A percentile compares a stretch with the other conserved stretches of the same genome.
phyloP scores from a whole-genome alignment of 2,329 filamentous ascomycete genomes.

The Daldinia sp. region DNA sequence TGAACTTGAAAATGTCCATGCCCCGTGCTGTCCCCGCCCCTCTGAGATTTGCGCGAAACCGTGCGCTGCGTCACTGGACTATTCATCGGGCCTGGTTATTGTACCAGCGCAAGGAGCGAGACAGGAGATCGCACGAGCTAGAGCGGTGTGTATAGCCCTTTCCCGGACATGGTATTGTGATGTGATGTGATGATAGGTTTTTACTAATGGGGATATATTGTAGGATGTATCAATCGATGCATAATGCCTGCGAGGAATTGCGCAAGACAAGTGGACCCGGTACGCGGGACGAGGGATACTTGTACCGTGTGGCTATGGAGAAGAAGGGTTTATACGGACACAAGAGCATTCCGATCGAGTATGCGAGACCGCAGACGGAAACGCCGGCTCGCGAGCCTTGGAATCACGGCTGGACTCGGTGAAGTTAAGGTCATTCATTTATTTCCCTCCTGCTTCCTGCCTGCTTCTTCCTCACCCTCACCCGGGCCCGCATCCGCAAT shows the following conservation, averaged over 20 bases:
- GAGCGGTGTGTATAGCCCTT: constrained; percentile 66
- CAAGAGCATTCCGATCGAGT: constrained; percentile 88
- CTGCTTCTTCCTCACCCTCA: too few species aligned
- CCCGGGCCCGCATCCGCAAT: not conserved
- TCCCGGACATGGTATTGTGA: not conserved
- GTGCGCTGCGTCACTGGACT: constrained; percentile 95
- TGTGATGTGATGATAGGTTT: not conserved
- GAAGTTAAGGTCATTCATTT: constrained; percentile 22
- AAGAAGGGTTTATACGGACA: constrained; percentile 85
- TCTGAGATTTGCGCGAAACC: constrained; percentile 87
- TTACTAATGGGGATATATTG: constrained; percentile 15
- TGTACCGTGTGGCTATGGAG: constrained; percentile 90
- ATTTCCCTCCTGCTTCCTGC: too few species aligned
- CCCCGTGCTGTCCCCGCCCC: constrained; percentile 70
- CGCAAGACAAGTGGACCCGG: constrained; percentile 69
- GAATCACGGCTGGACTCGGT: constrained; percentile 91
- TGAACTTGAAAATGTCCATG: constrained; percentile 61
- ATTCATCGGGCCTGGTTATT: constrained; percentile 97
- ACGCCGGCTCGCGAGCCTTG: constrained; percentile 83
- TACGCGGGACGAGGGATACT: constrained; percentile 71
- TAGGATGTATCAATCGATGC: constrained; percentile 82
- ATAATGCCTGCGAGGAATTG: constrained; percentile 86
- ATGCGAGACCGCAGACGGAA: constrained; percentile 86
- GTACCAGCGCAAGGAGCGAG: constrained; percentile 76
- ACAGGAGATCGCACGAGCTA: constrained; percentile 75